A percentile compares a stretch with the other conserved stretches of the same genome.
Evolutionary conservation across 441 rosid genomes (phyloP).

Genomic region (Populus hybrid): DNA sequence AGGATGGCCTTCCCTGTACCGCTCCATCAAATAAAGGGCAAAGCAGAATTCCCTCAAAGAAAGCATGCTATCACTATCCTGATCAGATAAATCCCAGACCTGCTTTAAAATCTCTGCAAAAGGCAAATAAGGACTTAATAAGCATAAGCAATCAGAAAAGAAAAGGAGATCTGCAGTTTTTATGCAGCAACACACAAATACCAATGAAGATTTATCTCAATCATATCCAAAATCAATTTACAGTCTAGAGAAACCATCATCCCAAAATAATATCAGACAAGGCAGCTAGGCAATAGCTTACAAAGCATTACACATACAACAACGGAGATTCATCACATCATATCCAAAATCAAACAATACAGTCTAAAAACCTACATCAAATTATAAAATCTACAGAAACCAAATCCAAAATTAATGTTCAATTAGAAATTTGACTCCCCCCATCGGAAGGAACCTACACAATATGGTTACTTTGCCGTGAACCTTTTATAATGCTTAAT

Average conservation of each 20-base stretch:
- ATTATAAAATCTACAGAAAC: background rate
- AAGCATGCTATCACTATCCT: slow-evolving; percentile 65
- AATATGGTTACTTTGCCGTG: background rate
- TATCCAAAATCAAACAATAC: background rate
- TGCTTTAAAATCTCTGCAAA: slow-evolving; percentile 81
- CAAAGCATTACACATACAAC: background rate
- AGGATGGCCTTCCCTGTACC: slow-evolving; percentile 82
- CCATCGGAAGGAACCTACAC: background rate
- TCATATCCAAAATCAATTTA: background rate
- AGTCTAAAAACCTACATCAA: background rate
- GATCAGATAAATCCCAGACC: slow-evolving; percentile 97
- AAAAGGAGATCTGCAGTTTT: slow-evolving; percentile 4
- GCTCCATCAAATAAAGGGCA: slow-evolving; percentile 96
- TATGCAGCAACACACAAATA: background rate
- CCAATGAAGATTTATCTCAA: background rate
- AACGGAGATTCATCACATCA: background rate
- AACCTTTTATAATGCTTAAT: background rate
- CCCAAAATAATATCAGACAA: background rate
- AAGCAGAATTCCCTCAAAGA: slow-evolving; percentile 53
- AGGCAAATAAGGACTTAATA: slow-evolving; percentile 17
- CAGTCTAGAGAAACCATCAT: background rate
- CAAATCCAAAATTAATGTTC: background rate
- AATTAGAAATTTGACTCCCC: background rate
- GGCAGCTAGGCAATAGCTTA: background rate
- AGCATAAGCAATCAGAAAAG: slow-evolving; percentile 17